phyloP scores from a whole-genome alignment of 225 moss, liverwort and hornwort genomes.

The Pleurozium schreberi region DNA sequence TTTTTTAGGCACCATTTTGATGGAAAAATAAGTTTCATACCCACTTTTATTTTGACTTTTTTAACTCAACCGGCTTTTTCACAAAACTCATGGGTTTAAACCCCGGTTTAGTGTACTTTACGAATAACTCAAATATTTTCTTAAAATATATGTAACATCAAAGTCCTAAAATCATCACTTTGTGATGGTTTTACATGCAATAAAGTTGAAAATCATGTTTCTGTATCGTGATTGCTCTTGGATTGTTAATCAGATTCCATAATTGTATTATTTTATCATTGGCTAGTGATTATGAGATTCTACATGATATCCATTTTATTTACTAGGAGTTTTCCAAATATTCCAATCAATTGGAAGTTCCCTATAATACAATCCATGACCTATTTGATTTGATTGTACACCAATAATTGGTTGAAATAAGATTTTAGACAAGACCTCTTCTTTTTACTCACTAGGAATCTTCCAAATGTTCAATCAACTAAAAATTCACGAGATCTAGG shows the following conservation, averaged over 20 bases:
- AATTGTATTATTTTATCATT: background rate
- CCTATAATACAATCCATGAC: background rate
- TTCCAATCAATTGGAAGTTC: no score
- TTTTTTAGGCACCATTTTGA: no score
- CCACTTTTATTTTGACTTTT: no score
- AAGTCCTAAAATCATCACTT: background rate
- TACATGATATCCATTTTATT: background rate
- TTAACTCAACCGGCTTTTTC: no score
- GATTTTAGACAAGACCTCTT: no score
- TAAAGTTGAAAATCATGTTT: background rate
- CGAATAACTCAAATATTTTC: no score
- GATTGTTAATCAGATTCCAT: no score
- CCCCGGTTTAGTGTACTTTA: no score
- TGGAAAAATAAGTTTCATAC: no score
- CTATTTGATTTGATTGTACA: background rate
- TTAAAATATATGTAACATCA: no score
- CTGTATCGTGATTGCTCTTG: rapidly evolving
- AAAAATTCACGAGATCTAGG: background rate
- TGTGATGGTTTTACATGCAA: background rate
- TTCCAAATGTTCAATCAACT: background rate
- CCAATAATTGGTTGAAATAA: background rate
- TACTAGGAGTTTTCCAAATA: background rate
- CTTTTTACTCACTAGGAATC: background rate
- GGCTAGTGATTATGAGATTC: background rate
- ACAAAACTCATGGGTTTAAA: no score